Evolutionary conservation across 805 yeast species (phyloP).

Genomic region (Ogataea thermomethanolica): DNA sequence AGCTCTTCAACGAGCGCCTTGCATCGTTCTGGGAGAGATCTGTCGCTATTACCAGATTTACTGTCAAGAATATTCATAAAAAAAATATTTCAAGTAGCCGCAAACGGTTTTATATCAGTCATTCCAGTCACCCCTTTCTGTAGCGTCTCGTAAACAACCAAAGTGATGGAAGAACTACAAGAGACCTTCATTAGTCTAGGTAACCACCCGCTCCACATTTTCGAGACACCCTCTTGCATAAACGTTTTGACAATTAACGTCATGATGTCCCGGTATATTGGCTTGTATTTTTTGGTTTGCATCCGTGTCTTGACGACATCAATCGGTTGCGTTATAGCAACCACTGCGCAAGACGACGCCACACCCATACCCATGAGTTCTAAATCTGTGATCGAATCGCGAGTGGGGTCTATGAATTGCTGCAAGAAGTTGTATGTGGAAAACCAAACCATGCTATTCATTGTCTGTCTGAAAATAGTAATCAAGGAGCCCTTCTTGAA

Average conservation of each 20-base stretch:
- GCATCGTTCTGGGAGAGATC: background rate
- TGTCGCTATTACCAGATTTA: background rate
- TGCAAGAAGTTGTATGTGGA: constrained; percentile 76
- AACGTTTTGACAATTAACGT: constrained; percentile 50
- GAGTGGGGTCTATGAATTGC: constrained; percentile 60
- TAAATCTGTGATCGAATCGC: constrained; percentile 40
- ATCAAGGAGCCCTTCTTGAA: constrained; percentile 80
- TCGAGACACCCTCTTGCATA: constrained; percentile 43
- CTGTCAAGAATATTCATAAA: constrained; percentile 1
- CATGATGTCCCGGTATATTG: constrained; percentile 57
- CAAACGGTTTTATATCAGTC: constrained; percentile 30
- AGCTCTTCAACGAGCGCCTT: constrained; percentile 14
- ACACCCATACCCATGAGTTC: constrained; percentile 46
- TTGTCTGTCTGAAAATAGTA: constrained; percentile 76
- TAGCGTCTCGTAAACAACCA: constrained; percentile 57
- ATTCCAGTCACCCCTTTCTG: constrained; percentile 41
- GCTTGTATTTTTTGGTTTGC: constrained; percentile 70
- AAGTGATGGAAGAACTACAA: constrained; percentile 65
- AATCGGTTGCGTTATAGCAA: constrained; percentile 79
- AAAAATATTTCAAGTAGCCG: constrained; percentile 16
- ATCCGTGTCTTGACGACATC: constrained; percentile 85
- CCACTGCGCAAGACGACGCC: constrained; percentile 68
- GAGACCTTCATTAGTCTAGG: constrained; percentile 72
- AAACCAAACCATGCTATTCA: constrained; percentile 78
- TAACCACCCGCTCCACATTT: constrained; percentile 55